phyloP scores from a whole-genome alignment of 1,284 basidiomycete genomes.

The Cutaneotrichosporon spelunceum region DNA sequence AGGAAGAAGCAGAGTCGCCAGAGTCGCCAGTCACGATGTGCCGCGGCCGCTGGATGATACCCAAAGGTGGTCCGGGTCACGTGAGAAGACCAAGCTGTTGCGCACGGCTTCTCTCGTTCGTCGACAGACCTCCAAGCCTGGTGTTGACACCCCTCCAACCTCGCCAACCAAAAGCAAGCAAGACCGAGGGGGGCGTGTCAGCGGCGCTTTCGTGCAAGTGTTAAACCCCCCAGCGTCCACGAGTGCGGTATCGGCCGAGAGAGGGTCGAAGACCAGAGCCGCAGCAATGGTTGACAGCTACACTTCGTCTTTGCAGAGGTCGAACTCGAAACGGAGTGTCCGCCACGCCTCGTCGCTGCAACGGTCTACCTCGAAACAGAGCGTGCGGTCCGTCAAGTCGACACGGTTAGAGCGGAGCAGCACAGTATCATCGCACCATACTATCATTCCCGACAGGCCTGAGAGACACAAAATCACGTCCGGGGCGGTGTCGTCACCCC shows the following conservation, averaged over 20 bases:
- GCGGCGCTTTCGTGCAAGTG: conserved; percentile 3
- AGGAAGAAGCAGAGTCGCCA: neutral
- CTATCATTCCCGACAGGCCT: neutral
- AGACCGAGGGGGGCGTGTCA: conserved; percentile 6
- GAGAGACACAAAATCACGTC: neutral
- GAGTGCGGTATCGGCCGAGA: neutral
- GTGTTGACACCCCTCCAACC: conserved; percentile 2
- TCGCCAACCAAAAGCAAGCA: conserved; percentile 12
- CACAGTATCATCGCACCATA: neutral
- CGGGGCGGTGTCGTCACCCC: neutral
- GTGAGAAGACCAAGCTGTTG: neutral
- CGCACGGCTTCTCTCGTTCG: neutral
- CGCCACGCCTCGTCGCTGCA: neutral
- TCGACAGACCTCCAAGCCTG: neutral
- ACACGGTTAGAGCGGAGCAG: neutral
- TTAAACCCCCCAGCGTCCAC: neutral
- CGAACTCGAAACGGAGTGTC: conserved; percentile 4
- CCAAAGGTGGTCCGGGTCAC: neutral
- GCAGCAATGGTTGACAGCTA: conserved; percentile 6
- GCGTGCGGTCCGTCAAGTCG: conserved; percentile 6
- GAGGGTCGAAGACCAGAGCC: neutral
- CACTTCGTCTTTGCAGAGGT: neutral
- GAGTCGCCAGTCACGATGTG: neutral
- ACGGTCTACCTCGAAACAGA: conserved; percentile 6
- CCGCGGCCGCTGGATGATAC: neutral